Conservation (phyloP, 148 eudicot genomes). For the Silene latifolia region DNA sequence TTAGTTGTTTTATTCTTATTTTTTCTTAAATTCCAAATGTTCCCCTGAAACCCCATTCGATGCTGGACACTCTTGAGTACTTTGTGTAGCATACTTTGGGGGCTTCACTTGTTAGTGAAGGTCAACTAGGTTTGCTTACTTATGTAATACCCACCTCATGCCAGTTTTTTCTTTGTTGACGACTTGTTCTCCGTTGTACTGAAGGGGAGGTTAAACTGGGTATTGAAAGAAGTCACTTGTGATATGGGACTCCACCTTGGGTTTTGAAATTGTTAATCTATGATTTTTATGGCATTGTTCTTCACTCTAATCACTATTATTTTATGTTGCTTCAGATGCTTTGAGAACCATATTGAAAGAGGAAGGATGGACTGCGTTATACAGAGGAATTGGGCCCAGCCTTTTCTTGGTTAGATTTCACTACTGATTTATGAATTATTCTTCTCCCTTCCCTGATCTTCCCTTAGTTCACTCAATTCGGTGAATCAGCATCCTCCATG, state of each 20-base stretch:
- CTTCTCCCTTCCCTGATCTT: background rate
- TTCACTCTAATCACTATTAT: conserved; percentile 6
- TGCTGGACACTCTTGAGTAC: background rate
- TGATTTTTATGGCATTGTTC: background rate
- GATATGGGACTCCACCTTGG: background rate
- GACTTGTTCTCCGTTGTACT: background rate
- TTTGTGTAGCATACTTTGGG: background rate
- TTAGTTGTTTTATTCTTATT: too few relatives aligned
- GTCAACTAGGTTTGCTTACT: background rate
- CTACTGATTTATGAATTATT: background rate
- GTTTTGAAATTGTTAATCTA: background rate
- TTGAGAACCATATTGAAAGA: conserved; percentile 87
- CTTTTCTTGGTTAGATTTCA: conserved; percentile 73
- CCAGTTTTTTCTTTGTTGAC: background rate
- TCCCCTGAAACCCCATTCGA: background rate
- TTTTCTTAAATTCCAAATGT: too few relatives aligned
- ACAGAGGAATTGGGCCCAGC: conserved; percentile 83
- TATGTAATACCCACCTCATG: background rate
- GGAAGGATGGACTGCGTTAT: conserved; percentile 96
- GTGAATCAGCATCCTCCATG: background rate
- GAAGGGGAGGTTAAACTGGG: background rate
- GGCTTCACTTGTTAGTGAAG: background rate
- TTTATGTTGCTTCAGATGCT: conserved; percentile 61
- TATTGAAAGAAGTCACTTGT: background rate
- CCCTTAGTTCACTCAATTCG: background rate